Base-by-base conservation (phyloP, 768 basidiomycete species). In the Heimioporus sp. region DNA sequence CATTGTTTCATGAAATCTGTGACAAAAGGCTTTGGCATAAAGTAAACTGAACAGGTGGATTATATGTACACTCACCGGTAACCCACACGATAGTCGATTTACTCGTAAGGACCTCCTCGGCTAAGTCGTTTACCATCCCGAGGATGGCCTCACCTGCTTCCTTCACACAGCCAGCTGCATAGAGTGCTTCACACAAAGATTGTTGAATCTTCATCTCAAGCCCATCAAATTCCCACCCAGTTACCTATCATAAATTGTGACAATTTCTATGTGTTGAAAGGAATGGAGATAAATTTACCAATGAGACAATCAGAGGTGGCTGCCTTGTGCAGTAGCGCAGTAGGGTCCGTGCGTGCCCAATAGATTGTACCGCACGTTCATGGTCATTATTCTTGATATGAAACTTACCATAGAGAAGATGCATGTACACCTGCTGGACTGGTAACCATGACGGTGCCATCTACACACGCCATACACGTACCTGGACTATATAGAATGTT, bases 351-450 rank as follows among this genome's bases (percentile, higher is more conserved):
- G 51, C 55, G 20, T 10, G 32, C 12, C 41, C 12, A 1, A 57
- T 41, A 10, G 16, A 47, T 17, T 46, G 30, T 42, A 58, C 35
- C 3, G 49, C 56, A 34, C 16, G 9, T 10, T 47, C 46, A n/a
- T 52, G 47, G 30, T 58, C 44, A 5, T 10, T 6, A 6, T 12
- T 38, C 15, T 46, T 41, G 31, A 47, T 28, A 10, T 43, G 34
- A 50, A 24, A 3, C 17, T 37, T 47, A n/a, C 57, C 57, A 20
- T 42, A 41, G 12, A 35, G 24, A 32, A 49, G 24, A 30, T 43
- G 15, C 50, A 57, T 57, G 9, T 53, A 53, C 17, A 52, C 48
- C 52, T 56, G 9, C 2, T 39, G 12, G 11, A 19, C 11, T n/a
- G 15, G 8, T 54, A 15, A 54, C n/a, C 15, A 5, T 7, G 12